Evolutionary conservation across 345 rosid species (phyloP).

Genomic region (Euphorbia tirucalli): DNA sequence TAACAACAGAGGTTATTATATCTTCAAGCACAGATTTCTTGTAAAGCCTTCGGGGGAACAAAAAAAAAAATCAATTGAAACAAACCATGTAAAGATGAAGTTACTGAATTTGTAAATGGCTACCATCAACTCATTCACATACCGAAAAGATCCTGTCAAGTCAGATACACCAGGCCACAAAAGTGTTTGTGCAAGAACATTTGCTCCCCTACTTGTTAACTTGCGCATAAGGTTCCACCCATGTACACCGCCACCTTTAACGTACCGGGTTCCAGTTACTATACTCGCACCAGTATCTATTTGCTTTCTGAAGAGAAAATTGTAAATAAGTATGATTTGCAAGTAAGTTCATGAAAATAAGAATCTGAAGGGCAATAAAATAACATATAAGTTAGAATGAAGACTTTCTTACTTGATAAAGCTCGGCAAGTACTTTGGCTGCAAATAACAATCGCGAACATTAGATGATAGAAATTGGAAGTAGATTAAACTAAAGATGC

Average conservation of each 20-base stretch:
- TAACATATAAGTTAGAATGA: background rate
- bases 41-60: slow-evolving; percentile 63
- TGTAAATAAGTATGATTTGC: background rate
- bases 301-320: slow-evolving; percentile 62
- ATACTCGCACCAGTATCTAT: slow-evolving; percentile 84
- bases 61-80: slow-evolving; percentile 17
- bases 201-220: slow-evolving; percentile 97
- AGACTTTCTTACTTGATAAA: slow-evolving; percentile 72
- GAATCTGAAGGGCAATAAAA: background rate
- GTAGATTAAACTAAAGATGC: background rate
- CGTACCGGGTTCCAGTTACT: slow-evolving; percentile 91
- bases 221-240: slow-evolving; percentile 99
- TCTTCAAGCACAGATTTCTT: slow-evolving; percentile 83
- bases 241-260: slow-evolving; percentile 86
- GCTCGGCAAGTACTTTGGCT: slow-evolving; percentile 94
- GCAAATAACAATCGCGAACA: slow-evolving; percentile 31
- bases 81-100: slow-evolving; percentile 1
- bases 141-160: slow-evolving; percentile 96
- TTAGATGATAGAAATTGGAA: slow-evolving; percentile 10
- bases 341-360: slow-evolving; percentile 10
- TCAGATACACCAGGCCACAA: slow-evolving; percentile 98
- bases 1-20: slow-evolving; percentile 71
- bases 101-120: background rate
- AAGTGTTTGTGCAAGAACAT: slow-evolving; percentile 92
- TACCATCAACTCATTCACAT: slow-evolving; percentile 16